Evolutionary conservation across 805 yeast genomes (phyloP).

Genomic region (Pichia sporocuriosa): DNA sequence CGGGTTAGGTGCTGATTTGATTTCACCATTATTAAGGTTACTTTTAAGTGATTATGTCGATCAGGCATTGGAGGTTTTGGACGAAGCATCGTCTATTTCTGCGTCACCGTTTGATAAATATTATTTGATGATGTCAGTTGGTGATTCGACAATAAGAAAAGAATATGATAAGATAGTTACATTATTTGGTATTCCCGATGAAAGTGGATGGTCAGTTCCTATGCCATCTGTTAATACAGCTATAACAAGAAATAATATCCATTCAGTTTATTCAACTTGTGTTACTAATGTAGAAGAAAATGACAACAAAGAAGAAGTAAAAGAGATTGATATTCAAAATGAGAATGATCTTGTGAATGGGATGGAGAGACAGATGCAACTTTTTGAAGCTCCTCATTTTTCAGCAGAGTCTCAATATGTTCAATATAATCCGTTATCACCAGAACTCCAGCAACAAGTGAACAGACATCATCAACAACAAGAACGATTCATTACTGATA

Average conservation of each 20-base stretch:
- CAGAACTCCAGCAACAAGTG: conserved; percentile 21
- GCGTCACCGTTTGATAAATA: conserved; percentile 90
- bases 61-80: conserved; percentile 83
- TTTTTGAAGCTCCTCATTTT: conserved; percentile 6
- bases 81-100: conserved; percentile 76
- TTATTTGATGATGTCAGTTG: conserved; percentile 84
- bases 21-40: conserved; percentile 80
- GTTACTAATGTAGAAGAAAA: conserved; percentile 34
- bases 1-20: conserved; percentile 91
- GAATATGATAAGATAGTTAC: conserved; percentile 85
- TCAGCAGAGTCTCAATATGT: conserved; percentile 25
- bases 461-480: conserved; percentile 21
- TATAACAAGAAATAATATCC: conserved; percentile 84
- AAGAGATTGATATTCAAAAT: background rate
- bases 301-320: conserved; percentile 19
- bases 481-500: conserved; percentile 31
- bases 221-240: conserved; percentile 91
- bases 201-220: conserved; percentile 95
- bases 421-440: conserved; percentile 26
- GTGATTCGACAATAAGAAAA: conserved; percentile 68
- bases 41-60: conserved; percentile 80
- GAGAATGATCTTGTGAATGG: background rate
- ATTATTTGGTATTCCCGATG: conserved; percentile 89
- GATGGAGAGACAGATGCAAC: conserved; percentile 1
- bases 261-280: conserved; percentile 90